A percentile compares a stretch with the other conserved stretches of the same genome.
phyloP scores from a whole-genome alignment of 2,329 filamentous ascomycete genomes.

The Curvularia sp. region DNA sequence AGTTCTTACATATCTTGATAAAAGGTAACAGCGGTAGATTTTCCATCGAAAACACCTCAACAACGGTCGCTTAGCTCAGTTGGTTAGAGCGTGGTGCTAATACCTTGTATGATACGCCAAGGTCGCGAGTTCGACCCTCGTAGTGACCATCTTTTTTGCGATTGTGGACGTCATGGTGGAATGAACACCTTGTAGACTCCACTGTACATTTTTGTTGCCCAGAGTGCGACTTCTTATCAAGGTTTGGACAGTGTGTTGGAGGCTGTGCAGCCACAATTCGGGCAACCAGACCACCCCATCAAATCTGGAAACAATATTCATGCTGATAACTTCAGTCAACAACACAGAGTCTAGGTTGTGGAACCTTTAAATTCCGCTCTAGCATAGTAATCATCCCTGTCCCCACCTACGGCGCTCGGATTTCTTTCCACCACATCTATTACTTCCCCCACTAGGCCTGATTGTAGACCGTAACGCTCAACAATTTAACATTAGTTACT shows the following conservation, averaged over 20 bases:
- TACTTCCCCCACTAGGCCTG: background rate
- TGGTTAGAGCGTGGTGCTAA: conserved; percentile 29
- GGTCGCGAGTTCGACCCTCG: conserved; percentile 26
- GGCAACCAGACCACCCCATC: background rate
- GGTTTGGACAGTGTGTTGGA: background rate
- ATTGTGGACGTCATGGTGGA: background rate
- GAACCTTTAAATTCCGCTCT: background rate
- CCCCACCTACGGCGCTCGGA: background rate
- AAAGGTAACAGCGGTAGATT: accelerated
- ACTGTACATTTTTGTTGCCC: background rate
- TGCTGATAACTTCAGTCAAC: background rate
- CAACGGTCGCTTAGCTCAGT: conserved; percentile 27
- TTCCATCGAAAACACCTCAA: conserved; percentile 14
- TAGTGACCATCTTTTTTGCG: conserved; percentile 24
- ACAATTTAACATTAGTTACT: accelerated
- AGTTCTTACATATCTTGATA: background rate
- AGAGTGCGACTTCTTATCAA: background rate
- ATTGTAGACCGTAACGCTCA: background rate
- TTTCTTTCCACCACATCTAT: background rate
- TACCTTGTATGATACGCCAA: conserved; percentile 19
- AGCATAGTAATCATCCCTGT: background rate
- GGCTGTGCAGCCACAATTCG: background rate
- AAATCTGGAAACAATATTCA: background rate
- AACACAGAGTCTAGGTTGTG: background rate
- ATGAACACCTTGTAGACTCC: background rate